Base-by-base conservation (phyloP, 768 basidiomycete genomes). In the Pleurotus citrinopileatus region DNA sequence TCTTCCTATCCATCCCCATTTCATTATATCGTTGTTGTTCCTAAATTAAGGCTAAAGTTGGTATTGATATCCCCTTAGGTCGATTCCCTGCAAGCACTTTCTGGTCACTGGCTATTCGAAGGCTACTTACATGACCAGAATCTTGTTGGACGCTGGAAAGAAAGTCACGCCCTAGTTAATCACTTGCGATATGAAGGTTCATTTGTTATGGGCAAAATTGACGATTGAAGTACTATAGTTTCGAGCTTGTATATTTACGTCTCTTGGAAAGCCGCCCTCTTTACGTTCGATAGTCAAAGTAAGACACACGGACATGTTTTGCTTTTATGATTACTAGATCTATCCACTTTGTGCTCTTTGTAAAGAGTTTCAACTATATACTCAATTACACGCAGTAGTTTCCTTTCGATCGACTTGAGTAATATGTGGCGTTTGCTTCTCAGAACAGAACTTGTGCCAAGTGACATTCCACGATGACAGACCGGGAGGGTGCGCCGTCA, bases 131-230 rank as follows among this genome's bases (percentile, higher is more conserved):
- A 82, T 48, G 72, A 70, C 57, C 64, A 67, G 25, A 81, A 75
- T 61, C 66, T 82, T 34, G 78, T 79, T 32, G 81, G 81, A 29
- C 70, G 78, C 19, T 81, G 81, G 81, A 74, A 81, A 50, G 79
- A 79, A 55, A 80, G 76, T 19, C 65, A 66, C 36, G 81, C 75
- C 0, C 62, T 65, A 22, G 60, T 65, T 15, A 63, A 71, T 48
- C 60, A 61, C 20, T 60, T 72, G n/a, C 80, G 81, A n/a, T 73
- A 70, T 48, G 78, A 78, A 63, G 78, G 81, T 38, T 70, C 72
- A 25, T 82, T 81, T 60, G 71, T 74, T 32, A 70, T 77, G 32
- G 68, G 67, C 56, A 71, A 70, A 60, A 62, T 57, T 22, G 55
- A 56, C 32, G 54, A 13, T 32, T 6, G 29, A 6, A 32, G 29